phyloP scores from a whole-genome alignment of 257 asterid genomes.

The Fraxinus excelsior region DNA sequence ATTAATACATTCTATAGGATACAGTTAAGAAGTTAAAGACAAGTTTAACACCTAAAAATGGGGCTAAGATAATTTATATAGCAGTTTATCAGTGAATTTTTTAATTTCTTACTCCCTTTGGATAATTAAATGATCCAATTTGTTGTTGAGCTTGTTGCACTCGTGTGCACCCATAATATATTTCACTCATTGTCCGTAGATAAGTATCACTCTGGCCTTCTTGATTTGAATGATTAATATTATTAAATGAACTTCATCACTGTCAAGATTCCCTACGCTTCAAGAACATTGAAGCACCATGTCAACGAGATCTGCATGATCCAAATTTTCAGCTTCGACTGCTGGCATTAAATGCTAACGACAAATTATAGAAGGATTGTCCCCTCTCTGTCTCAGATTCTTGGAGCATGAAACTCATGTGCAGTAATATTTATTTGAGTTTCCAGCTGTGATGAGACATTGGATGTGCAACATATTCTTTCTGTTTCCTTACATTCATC shows the following conservation, averaged over 20 bases:
- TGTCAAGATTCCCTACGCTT: neutral
- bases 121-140: neutral
- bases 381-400: neutral
- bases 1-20: neutral
- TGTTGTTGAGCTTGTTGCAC: neutral
- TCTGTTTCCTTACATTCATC: neutral
- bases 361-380: neutral
- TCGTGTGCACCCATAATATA: neutral
- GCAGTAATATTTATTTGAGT: neutral
- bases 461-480: conserved; percentile 3
- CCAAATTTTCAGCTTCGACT: neutral
- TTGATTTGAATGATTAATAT: neutral
- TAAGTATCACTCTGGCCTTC: neutral
- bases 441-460: conserved; percentile 3
- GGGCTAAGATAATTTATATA: neutral
- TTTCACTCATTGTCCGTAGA: neutral
- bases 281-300: neutral
- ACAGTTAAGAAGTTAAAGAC: too few relatives aligned
- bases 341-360: neutral
- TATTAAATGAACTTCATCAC: neutral
- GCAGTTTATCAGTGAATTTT: too few relatives aligned
- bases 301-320: neutral
- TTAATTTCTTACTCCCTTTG: too few relatives aligned
- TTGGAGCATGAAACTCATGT: conserved; percentile 8
- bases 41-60: neutral